A percentile compares a stretch with the other conserved stretches of the same genome.
These are phyloP conservation scores for Trypanosoma grayi DNA, from an alignment of 208 protist species.

Conservation along the genomic window DNA sequence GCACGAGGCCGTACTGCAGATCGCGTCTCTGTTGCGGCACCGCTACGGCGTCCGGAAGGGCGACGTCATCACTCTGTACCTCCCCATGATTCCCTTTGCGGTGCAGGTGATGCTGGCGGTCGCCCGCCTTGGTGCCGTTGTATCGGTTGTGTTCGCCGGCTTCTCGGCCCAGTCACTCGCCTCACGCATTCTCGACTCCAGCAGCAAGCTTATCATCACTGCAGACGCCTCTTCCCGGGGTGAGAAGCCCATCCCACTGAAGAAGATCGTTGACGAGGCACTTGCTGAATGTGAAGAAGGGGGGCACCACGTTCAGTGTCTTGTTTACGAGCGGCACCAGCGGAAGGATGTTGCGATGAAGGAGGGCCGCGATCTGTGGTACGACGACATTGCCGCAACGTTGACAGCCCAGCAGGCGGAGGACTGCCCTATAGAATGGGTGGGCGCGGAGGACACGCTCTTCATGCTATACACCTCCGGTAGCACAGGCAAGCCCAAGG, in stretches of 20 bases:
- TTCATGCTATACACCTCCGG: slow-evolving; percentile 98
- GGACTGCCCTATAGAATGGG: slow-evolving; percentile 79
- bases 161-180: slow-evolving; percentile 71
- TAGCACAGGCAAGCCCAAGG: slow-evolving; percentile 97
- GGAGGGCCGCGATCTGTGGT: slow-evolving; percentile 70
- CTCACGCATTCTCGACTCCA: slow-evolving; percentile 56
- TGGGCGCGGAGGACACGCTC: slow-evolving; percentile 94
- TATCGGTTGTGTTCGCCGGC: slow-evolving; percentile 83
- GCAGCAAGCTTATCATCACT: slow-evolving; percentile 73
- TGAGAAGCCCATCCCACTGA: slow-evolving; percentile 87
- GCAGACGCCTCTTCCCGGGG: slow-evolving; percentile 82
- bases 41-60: slow-evolving; percentile 89
- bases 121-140: slow-evolving; percentile 95
- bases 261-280: slow-evolving; percentile 83
- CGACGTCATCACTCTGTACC: slow-evolving; percentile 95
- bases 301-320: slow-evolving; percentile 29
- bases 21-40: slow-evolving; percentile 89
- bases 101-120: slow-evolving; percentile 95
- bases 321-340: slow-evolving; percentile 56
- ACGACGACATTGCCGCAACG: slow-evolving; percentile 43
- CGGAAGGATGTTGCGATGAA: slow-evolving; percentile 52
- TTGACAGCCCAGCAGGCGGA: slow-evolving; percentile 32
- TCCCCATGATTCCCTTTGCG: slow-evolving; percentile 95
- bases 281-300: slow-evolving; percentile 35
- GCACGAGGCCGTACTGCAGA: slow-evolving; percentile 69